Evolutionary conservation across 495 filamentous ascomycete species (phyloP).

Genomic region (Xylaria curta): DNA sequence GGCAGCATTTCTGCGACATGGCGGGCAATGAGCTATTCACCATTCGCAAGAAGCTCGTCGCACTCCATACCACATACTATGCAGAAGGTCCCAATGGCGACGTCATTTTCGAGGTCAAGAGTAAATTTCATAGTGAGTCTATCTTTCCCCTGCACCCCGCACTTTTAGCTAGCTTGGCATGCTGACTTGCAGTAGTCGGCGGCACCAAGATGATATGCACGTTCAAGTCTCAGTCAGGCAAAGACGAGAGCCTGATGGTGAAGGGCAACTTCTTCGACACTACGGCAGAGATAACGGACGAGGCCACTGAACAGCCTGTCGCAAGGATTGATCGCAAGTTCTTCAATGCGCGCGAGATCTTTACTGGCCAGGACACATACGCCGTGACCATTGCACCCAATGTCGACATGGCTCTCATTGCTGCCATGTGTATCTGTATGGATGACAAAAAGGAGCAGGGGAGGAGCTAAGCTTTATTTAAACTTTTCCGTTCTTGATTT

Average conservation of each 20-base stretch:
- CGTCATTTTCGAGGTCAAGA: slow-evolving; percentile 59
- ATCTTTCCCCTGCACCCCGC: neutral
- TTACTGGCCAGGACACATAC: slow-evolving; percentile 59
- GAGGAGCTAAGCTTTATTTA: neutral
- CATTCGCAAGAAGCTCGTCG: slow-evolving; percentile 58
- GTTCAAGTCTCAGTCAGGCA: slow-evolving; percentile 50
- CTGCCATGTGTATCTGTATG: slow-evolving; percentile 65
- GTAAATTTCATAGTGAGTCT: slow-evolving; percentile 54
- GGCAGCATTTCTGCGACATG: slow-evolving; percentile 57
- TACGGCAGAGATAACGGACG: slow-evolving; percentile 55
- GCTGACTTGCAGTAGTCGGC: slow-evolving; percentile 41
- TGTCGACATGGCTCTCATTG: slow-evolving; percentile 65
- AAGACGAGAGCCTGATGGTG: slow-evolving; percentile 44
- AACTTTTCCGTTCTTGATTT: neutral
- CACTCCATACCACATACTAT: slow-evolving; percentile 56
- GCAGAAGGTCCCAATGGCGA: slow-evolving; percentile 46
- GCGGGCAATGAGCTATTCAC: slow-evolving; percentile 57
- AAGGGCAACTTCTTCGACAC: slow-evolving; percentile 60
- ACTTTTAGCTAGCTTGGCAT: neutral
- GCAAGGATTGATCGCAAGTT: slow-evolving; percentile 63
- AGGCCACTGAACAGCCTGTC: slow-evolving; percentile 48
- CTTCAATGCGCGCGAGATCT: slow-evolving; percentile 43
- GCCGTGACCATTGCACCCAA: slow-evolving; percentile 63
- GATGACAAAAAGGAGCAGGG: slow-evolving; percentile 50
- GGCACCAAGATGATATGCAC: slow-evolving; percentile 55